A percentile compares a stretch with the other conserved stretches of the same genome.
Conservation (phyloP, 2,329 filamentous ascomycete genomes). For the Aspergillus uvarum region DNA sequence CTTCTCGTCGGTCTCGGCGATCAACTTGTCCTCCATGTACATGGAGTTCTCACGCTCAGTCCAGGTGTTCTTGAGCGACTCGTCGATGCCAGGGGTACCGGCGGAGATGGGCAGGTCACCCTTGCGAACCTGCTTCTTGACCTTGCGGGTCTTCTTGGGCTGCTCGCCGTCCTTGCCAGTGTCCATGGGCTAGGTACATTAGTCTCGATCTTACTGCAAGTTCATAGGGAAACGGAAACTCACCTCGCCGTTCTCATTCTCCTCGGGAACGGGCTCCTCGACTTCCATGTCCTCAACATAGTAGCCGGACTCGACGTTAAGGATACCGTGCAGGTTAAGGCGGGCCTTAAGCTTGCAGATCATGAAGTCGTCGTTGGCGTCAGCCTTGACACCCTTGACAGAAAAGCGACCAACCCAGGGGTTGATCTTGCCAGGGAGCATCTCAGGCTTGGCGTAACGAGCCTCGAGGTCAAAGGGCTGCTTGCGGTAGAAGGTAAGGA, state of each 20-base stretch:
- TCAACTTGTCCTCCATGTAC: constrained; percentile 98
- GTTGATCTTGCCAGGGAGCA: constrained; percentile 82
- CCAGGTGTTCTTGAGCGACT: constrained; percentile 62
- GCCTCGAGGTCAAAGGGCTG: constrained; percentile 96
- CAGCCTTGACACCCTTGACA: constrained; percentile 94
- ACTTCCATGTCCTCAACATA: constrained; percentile 97
- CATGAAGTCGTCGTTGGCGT: constrained; percentile 96
- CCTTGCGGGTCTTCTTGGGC: constrained; percentile 85
- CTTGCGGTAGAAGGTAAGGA: constrained; percentile 98
- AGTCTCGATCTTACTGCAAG: not conserved
- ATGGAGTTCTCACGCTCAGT: constrained; percentile 83
- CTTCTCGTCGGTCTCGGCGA: constrained; percentile 97
- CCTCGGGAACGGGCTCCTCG: constrained; percentile 84
- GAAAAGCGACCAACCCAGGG: constrained; percentile 98
- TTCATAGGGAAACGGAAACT: constrained; percentile 24
- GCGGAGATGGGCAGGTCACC: constrained; percentile 86
- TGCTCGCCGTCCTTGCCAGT: constrained; percentile 70
- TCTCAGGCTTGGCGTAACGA: constrained; percentile 82
- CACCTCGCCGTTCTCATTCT: constrained; percentile 57
- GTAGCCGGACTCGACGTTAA: constrained; percentile 96
- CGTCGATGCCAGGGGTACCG: constrained; percentile 77
- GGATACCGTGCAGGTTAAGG: constrained; percentile 90
- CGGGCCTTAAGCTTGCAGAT: constrained; percentile 99
- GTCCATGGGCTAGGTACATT: constrained; percentile 71
- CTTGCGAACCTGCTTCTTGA: constrained; percentile 99